Conservation (phyloP, 768 basidiomycete species). For the Paxillus rubicundulus region DNA sequence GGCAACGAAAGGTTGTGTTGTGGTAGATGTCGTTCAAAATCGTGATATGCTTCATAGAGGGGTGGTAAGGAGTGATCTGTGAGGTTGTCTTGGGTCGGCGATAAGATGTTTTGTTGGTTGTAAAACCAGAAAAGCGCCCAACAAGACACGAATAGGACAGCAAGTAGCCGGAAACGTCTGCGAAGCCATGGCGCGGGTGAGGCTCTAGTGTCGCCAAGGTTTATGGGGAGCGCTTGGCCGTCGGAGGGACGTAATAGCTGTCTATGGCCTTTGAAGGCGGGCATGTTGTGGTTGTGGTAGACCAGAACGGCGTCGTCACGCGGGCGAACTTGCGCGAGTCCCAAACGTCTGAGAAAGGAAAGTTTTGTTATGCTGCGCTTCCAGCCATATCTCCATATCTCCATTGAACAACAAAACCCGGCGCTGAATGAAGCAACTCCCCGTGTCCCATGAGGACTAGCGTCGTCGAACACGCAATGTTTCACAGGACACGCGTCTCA, state of each 20-base stretch:
- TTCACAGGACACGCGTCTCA: not conserved
- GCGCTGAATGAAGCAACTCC: too few relatives aligned
- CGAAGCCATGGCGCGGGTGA: not conserved
- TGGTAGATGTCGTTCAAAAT: conserved; percentile 43
- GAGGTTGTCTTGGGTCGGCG: conserved; percentile 2
- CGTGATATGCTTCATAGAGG: conserved; percentile 42
- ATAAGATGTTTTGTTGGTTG: not conserved
- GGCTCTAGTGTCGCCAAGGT: conserved; percentile 8
- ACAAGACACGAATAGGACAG: conserved; percentile 9
- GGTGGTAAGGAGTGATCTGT: conserved; percentile 36
- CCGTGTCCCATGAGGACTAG: too few relatives aligned
- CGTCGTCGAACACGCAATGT: not conserved
- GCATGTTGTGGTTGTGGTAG: conserved; percentile 14
- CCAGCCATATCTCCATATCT: too few relatives aligned
- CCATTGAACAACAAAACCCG: too few relatives aligned
- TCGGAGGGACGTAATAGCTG: conserved; percentile 5
- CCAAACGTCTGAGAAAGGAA: not conserved
- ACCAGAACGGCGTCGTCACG: not conserved
- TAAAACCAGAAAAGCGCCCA: conserved; percentile 19
- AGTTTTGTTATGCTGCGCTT: not conserved
- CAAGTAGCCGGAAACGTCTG: conserved; percentile 14
- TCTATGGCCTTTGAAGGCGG: conserved; percentile 1
- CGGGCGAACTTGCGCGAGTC: too few relatives aligned
- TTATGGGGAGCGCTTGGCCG: conserved; percentile 16
- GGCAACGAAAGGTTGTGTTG: conserved; percentile 42